These are phyloP conservation scores for Microstegium vimineum DNA, from an alignment of 176 grass and related monocot species.

Conservation along the genomic window DNA sequence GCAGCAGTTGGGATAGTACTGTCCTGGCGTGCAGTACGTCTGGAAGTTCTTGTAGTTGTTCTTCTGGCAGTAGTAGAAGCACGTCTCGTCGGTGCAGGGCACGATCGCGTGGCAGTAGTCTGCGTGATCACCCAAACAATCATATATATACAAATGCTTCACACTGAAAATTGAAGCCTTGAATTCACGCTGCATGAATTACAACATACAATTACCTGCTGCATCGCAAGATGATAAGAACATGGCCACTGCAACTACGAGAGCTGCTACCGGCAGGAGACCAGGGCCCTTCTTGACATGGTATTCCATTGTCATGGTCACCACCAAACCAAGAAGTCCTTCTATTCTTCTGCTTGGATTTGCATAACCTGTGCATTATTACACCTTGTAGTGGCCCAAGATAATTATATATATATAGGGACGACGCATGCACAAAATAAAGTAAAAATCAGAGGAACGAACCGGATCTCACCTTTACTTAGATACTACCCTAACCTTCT, in stretches of 20 bases:
- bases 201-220: not conserved
- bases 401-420: no score
- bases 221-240: not conserved
- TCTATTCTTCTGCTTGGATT: not conserved
- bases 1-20: slow-evolving; percentile 18
- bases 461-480: no score
- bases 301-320: not conserved
- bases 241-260: not conserved
- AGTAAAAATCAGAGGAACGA: no score
- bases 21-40: slow-evolving; percentile 2
- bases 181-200: no score
- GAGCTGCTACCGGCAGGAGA: not conserved
- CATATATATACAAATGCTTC: no score
- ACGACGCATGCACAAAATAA: no score
- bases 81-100: slow-evolving; percentile 1
- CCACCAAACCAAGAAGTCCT: not conserved
- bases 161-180: no score
- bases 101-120: not conserved
- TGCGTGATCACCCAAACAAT: no score
- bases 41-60: slow-evolving; percentile 26
- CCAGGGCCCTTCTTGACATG: not conserved
- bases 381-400: no score
- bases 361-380: not conserved
- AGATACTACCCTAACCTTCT: not conserved
- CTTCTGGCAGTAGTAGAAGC: slow-evolving; percentile 20